Evolutionary conservation across 805 yeast species (phyloP).

Genomic region (Lipomyces sp.): DNA sequence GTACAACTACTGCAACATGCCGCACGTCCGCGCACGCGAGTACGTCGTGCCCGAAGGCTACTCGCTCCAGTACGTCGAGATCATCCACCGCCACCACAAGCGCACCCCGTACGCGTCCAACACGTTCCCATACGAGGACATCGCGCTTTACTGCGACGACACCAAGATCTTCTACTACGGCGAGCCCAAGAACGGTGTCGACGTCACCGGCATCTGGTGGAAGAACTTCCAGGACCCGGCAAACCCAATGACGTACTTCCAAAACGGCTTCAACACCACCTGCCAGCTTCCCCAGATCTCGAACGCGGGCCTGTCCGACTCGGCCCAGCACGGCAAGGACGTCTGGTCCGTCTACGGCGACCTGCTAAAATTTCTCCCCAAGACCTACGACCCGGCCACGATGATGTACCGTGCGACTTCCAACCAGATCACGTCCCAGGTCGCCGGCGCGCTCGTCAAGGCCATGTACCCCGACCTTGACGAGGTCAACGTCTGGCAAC

Average conservation of each 20-base stretch:
- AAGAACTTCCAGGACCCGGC: conserved; percentile 32
- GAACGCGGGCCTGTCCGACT: conserved; percentile 43
- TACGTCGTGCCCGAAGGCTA: conserved; percentile 31
- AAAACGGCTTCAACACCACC: conserved; percentile 35
- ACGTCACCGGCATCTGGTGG: conserved; percentile 23
- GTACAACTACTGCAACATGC: conserved; percentile 48
- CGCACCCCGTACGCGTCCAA: conserved; percentile 43
- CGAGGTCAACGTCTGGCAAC: conserved; percentile 39
- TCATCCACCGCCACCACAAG: conserved; percentile 47
- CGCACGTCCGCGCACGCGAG: conserved; percentile 40
- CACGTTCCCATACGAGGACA: conserved; percentile 38
- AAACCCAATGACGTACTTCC: conserved; percentile 35
- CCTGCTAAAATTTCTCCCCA: conserved; percentile 38
- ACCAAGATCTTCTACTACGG: conserved; percentile 35
- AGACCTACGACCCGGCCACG: conserved; percentile 36
- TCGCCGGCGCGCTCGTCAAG: conserved; percentile 40
- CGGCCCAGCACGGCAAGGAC: conserved; percentile 43
- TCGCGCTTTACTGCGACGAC: conserved; percentile 37
- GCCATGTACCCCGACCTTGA: conserved; percentile 41
- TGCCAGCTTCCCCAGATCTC: conserved; percentile 45
- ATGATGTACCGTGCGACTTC: conserved; percentile 41
- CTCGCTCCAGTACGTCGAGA: conserved; percentile 38
- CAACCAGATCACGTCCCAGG: conserved; percentile 43
- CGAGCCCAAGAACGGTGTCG: conserved; percentile 28
- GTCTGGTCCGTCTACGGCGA: conserved; percentile 42